Conservation (phyloP, 352 stramenopile genomes). For the Sclerospora graminicola region DNA sequence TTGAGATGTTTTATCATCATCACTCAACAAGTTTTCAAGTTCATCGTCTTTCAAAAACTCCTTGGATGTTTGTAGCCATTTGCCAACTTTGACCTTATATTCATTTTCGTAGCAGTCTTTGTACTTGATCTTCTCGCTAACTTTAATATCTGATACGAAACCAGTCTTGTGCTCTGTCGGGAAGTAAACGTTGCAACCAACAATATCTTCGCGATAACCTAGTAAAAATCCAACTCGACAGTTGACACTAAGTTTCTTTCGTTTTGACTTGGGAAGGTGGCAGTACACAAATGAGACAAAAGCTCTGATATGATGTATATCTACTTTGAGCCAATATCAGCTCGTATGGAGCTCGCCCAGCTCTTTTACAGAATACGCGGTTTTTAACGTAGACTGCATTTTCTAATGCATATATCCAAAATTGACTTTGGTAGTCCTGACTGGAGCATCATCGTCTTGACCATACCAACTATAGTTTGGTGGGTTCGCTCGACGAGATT, state of each 20-base stretch:
- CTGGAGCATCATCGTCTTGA: background rate
- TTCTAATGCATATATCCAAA: background rate
- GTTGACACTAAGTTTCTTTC: background rate
- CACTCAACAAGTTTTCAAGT: background rate
- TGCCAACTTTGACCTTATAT: constrained; percentile 2
- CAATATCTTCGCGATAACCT: constrained; percentile 5
- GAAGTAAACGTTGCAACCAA: constrained; percentile 5
- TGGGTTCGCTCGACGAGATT: background rate
- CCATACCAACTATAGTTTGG: background rate
- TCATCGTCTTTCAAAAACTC: background rate
- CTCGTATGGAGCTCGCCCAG: background rate
- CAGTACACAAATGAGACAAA: background rate
- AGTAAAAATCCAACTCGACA: background rate
- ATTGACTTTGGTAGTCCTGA: background rate
- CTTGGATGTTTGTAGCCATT: constrained; percentile 1
- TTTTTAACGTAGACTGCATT: constrained; percentile 2
- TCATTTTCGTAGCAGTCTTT: constrained; percentile 1
- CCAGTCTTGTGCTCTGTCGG: constrained; percentile 3
- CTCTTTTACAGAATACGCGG: background rate
- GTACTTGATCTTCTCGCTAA: constrained; percentile 8
- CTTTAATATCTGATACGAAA: constrained; percentile 7
- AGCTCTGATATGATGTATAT: background rate
- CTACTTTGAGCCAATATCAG: background rate
- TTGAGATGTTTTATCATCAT: background rate
- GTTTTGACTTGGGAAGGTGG: background rate